Evolutionary conservation across 257 asterid species (phyloP), one percentile per base, ranked within the genome.

Genomic region (Nicotiana otophora): DNA sequence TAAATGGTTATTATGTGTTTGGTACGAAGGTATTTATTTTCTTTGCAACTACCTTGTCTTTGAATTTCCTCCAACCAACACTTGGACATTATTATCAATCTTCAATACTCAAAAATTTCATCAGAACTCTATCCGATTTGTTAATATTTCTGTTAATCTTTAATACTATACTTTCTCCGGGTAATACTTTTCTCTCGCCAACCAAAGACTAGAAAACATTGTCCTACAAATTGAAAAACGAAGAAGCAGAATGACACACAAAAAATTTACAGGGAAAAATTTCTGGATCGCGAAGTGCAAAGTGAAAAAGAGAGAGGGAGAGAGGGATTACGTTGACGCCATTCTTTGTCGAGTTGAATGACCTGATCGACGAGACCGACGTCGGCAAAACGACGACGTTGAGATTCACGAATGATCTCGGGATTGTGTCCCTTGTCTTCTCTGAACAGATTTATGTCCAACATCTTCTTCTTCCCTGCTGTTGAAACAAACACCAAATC

Each of bases 361-460:
- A 96, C 96, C 88, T 94, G 92, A 82, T 96, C 98, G 17, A 96
- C 97, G 26, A 93, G 87, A 70, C 36, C 82, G 8, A 87, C 94
- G 42, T 90, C 82, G 26, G 91, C 92, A 79, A 84, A 94, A 65
- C 98, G 98, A 48, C 98, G 98, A 31, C 97, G 91, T 80, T 91
- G 97, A 19, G 98, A 96, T 84, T 94, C 98, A 82, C 97, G 86
- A 5, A 94, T 90, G 80, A 89, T 87, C 85, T 93, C 97, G 7
- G 98, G 98, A 82, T 94, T 85, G 58, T 95, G 92, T 9, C 97
- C 98, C 83, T 95, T 95, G 81, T 92, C 98, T 84, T 85, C 97
- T 61, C 99, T 92, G 84, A 96, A 91, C 3, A 93, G 91, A 87
- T 93, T 96, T 55, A 94, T 90, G 83, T 96, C 99, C 93, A 96